Evolutionary conservation across 2,329 filamentous ascomycete species (phyloP).

Genomic region (Cladosporium sphaerospermum): DNA sequence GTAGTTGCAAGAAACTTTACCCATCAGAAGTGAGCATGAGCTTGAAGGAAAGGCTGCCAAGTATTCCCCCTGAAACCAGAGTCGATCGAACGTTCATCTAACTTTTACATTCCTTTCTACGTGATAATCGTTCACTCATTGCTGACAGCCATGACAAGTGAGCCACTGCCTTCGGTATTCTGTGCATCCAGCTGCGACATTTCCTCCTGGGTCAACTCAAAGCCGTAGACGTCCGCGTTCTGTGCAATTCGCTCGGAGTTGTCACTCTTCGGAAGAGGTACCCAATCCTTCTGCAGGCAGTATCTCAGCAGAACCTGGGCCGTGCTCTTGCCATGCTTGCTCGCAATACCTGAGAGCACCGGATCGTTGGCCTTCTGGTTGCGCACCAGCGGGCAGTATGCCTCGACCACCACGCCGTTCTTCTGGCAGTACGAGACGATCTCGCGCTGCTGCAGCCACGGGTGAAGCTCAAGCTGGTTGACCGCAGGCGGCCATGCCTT

Average conservation of each 20-base stretch:
- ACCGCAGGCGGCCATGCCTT: constrained; percentile 63
- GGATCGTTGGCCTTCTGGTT: constrained; percentile 67
- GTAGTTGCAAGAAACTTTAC: neutral
- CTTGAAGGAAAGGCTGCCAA: neutral
- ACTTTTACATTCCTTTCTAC: neutral
- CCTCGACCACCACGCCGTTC: constrained; percentile 55
- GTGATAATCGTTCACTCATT: constrained; percentile 17
- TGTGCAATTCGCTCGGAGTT: constrained; percentile 59
- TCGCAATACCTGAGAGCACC: constrained; percentile 56
- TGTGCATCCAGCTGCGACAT: constrained; percentile 49
- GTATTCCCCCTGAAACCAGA: no score
- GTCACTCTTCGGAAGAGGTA: constrained; percentile 67
- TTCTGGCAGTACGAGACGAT: constrained; percentile 52
- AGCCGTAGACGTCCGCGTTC: constrained; percentile 59
- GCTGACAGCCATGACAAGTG: constrained; percentile 28
- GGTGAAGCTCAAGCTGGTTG: constrained; percentile 71
- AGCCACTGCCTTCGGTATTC: constrained; percentile 34
- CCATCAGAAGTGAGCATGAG: no score
- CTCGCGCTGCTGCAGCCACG: constrained; percentile 62
- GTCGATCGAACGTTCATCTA: no score
- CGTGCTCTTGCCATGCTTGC: constrained; percentile 67
- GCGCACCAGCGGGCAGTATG: constrained; percentile 61
- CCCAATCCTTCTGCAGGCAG: constrained; percentile 71
- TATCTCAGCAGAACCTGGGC: constrained; percentile 76
- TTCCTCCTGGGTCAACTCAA: constrained; percentile 51